Evolutionary conservation across 2,329 filamentous ascomycete genomes (phyloP), one percentile per base, ranked within the genome.

Genomic region (Neoscytalidium dimidiatum): DNA sequence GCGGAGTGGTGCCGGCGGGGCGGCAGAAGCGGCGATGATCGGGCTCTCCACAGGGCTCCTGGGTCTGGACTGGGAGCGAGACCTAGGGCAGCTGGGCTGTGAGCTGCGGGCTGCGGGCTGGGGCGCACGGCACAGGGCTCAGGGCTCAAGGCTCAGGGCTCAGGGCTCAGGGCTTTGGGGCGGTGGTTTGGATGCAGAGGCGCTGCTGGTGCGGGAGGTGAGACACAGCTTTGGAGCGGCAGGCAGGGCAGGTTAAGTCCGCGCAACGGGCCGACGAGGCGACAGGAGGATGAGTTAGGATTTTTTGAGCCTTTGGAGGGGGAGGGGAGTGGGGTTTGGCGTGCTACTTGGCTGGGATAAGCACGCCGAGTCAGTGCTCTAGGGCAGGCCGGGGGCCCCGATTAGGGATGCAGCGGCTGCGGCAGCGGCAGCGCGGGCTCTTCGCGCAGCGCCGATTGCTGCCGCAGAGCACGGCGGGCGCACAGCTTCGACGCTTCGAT

Each of bases 211-310:
- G 35, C 28, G 26, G 60, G 46, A 28, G 44, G 38, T 53, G 33
- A 52, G 38, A 41, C 46, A 52, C 46, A 52, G 60, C 44, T 19
- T 19, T 43, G 31, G 46, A 23, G 35, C 29, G 23, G 46, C 19
- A 38, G 61, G 48, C 35, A 29, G 38, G 48, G 49, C 35, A 56
- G 44, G 38, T 52, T 44, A 64, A 43, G 62, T 43, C 49, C 49
- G 62, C 62, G 62, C 62, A 57, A 64, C 62, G 62, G 62, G 62
- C 62, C 62, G 62, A 64, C 49, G 51, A 57, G 51, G 62, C 49
- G 62, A 64, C 38, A 46, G 38, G 38, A 60, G 56, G 56, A 60
- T 60, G 56, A 23, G 56, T 60, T 60, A 60, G 56, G 56, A 60
- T 46, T 62, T 48, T 49, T 48, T 48, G 43, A 62, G 46, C 31